Percentiles rank a stretch among this genome's conserved stretches.
Conservation (phyloP, 2,329 filamentous ascomycete species). For the Fusarium stilboides region DNA sequence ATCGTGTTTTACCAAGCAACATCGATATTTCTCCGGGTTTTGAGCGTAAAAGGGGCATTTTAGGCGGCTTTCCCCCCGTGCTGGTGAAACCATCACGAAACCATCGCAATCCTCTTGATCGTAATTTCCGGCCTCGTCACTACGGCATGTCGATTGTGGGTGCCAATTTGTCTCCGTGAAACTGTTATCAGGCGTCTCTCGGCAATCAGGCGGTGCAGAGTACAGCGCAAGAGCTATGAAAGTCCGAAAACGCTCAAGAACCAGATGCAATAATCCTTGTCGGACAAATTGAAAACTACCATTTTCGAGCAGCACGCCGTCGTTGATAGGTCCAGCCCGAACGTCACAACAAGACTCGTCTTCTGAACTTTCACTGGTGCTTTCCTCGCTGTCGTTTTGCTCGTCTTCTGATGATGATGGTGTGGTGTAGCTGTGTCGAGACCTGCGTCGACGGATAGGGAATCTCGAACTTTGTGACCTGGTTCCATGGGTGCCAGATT, state of each 20-base stretch:
- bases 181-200: too few relatives aligned
- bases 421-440: too few relatives aligned
- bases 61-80: too few relatives aligned
- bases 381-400: not conserved
- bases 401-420: too few relatives aligned
- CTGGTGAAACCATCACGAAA: too few relatives aligned
- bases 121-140: too few relatives aligned
- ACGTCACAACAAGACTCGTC: not conserved
- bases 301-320: rapidly evolving
- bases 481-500: too few relatives aligned
- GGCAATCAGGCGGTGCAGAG: rapidly evolving
- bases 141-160: too few relatives aligned
- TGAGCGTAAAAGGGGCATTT: not conserved
- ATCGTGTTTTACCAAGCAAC: rapidly evolving
- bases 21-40: rapidly evolving
- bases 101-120: too few relatives aligned
- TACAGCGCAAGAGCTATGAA: rapidly evolving
- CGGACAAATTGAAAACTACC: rapidly evolving
- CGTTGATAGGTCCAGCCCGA: rapidly evolving
- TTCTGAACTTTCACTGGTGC: not conserved
- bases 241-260: rapidly evolving
- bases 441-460: too few relatives aligned
- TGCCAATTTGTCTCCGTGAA: too few relatives aligned
- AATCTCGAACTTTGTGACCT: too few relatives aligned
- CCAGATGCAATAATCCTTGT: not conserved